Base-by-base conservation (phyloP, 306 rosid species). In the Glycyrrhiza uralensis region DNA sequence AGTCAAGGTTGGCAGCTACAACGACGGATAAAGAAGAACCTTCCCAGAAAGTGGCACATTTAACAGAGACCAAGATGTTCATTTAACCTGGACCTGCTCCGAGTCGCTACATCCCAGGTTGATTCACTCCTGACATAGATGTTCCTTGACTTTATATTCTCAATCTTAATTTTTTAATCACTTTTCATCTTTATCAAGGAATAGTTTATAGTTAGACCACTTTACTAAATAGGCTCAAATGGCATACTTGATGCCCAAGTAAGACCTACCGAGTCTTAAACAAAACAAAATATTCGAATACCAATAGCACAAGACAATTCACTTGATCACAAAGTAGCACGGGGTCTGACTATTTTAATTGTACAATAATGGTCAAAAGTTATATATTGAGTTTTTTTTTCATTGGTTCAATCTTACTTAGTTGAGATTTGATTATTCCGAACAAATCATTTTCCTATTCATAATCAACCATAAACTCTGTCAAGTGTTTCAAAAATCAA, bases 81-180 rank as follows among this genome's bases (percentile, higher is more conserved):
- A 86, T 76, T 89, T 85, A 80, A 89, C 85, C 24, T 87, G 82
- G 92, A 82, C 89, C 39, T 30, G 62, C 2, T 5, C 0, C 69
- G 13, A 10, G 28, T 6, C 9, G 14, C 61, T 38, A 6, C 75
- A 9, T 60, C 33, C 54, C 2, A 35, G 5, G 26, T 38, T 8
- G 5, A 63, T 50, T 38, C 51, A 66, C 19, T 18, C 18, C 20
- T 69, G 80, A 84, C 38, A 24, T 5, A 14, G 68, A 81, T 44
- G 69, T 79, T 62, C 45, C 50, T 1, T 14, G 4, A 18, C 32
- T 8, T n/a, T n/a, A n/a, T 23, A 1, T 14, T 13, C 46, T 17
- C 20, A 2, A 2, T 51, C 35, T 38, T 56, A 1, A 36, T 11
- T 68, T n/a, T 47, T 15, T 17, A 3, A 1, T 10, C 3, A 1